Percentiles rank a stretch among this genome's conserved stretches.
These are phyloP conservation scores for Solanum megistacrolobum DNA, from an alignment of 257 asterid genomes.

Conservation along the genomic window DNA sequence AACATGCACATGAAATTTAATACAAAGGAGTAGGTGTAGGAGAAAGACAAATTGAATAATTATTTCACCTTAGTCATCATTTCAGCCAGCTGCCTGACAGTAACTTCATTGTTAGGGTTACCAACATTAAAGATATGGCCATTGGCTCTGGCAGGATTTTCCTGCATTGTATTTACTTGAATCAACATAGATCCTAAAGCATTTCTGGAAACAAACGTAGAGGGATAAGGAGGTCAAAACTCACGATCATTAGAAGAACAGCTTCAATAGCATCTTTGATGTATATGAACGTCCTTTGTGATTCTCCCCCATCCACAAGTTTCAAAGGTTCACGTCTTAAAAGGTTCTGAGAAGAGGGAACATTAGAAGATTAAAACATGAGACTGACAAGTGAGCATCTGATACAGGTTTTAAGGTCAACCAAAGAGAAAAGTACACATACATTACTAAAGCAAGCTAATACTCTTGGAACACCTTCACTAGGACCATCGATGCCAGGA, in stretches of 20 bases:
- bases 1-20: background rate
- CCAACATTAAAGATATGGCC: slow-evolving; percentile 93
- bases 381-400: slow-evolving; percentile 2
- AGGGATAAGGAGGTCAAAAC: slow-evolving; percentile 14
- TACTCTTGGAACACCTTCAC: slow-evolving; percentile 96
- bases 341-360: slow-evolving; percentile 49
- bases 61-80: slow-evolving; percentile 81
- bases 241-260: slow-evolving; percentile 78
- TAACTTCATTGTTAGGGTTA: slow-evolving; percentile 90
- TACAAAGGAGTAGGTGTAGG: background rate
- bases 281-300: slow-evolving; percentile 88
- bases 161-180: slow-evolving; percentile 30
- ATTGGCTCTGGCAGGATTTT: slow-evolving; percentile 88
- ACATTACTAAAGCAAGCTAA: slow-evolving; percentile 97
- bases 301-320: slow-evolving; percentile 93
- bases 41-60: background rate
- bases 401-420: background rate
- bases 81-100: slow-evolving; percentile 93
- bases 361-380: background rate
- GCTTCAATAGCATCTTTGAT: slow-evolving; percentile 95
- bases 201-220: background rate
- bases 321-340: slow-evolving; percentile 80
- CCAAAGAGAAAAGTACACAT: slow-evolving; percentile 3
- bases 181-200: slow-evolving; percentile 3
- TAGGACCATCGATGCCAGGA: slow-evolving; percentile 95